Evolutionary conservation across 2,329 filamentous ascomycete species (phyloP).

Genomic region (Pseudogymnoascus sp.): DNA sequence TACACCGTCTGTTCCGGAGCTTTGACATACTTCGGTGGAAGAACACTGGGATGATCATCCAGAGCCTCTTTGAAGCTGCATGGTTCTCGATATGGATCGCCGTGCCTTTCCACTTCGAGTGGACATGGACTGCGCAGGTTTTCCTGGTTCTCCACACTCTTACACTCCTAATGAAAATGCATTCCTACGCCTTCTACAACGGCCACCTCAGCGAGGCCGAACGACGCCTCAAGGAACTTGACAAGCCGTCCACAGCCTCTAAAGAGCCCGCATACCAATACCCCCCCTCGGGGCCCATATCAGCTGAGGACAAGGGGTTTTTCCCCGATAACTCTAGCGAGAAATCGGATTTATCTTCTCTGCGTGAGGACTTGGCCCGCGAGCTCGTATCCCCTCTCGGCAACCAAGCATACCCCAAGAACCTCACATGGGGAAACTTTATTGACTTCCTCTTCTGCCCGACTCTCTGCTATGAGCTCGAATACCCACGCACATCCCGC

Average conservation of each 20-base stretch:
- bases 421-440: slow-evolving; percentile 78
- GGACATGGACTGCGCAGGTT: slow-evolving; percentile 97
- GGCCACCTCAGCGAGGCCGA: slow-evolving; percentile 87
- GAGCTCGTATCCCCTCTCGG: slow-evolving; percentile 90
- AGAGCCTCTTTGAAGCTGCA: slow-evolving; percentile 70
- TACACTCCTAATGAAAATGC: slow-evolving; percentile 96
- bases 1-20: slow-evolving; percentile 63
- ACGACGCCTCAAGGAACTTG: slow-evolving; percentile 71
- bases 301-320: slow-evolving; percentile 18
- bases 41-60: slow-evolving; percentile 69
- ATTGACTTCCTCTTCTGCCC: slow-evolving; percentile 84
- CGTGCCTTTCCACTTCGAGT: slow-evolving; percentile 77
- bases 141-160: slow-evolving; percentile 89
- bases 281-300: slow-evolving; percentile 40
- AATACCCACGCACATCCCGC: slow-evolving; percentile 76
- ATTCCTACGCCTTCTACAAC: slow-evolving; percentile 97
- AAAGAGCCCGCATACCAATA: slow-evolving; percentile 71
- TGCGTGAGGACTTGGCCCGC: slow-evolving; percentile 80
- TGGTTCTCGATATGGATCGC: slow-evolving; percentile 83
- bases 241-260: slow-evolving; percentile 65
- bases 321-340: slow-evolving; percentile 32
- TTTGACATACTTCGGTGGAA: slow-evolving; percentile 62
- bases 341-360: slow-evolving; percentile 51
- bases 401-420: slow-evolving; percentile 81
- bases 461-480: slow-evolving; percentile 94